Conservation (phyloP, 192 early-diverging fungal genomes). For the Rhizophagus sp. region DNA sequence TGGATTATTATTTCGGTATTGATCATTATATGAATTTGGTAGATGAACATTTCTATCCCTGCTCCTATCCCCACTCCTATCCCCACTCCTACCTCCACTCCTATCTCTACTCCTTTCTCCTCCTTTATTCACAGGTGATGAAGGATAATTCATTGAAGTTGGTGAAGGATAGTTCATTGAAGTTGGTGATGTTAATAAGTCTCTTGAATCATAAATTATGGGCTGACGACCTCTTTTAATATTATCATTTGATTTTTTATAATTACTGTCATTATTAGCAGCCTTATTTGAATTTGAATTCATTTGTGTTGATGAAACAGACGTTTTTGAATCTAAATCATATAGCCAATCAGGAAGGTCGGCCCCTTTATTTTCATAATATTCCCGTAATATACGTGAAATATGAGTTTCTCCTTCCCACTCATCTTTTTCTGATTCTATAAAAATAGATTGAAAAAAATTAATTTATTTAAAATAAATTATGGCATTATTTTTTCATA, state of each 20-base stretch:
- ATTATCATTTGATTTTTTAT: neutral
- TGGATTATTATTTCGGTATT: neutral
- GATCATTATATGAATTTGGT: neutral
- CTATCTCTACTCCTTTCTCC: neutral
- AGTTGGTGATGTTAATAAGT: neutral
- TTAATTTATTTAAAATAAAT: neutral
- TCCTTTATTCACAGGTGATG: neutral
- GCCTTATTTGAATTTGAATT: neutral
- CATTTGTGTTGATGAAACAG: neutral
- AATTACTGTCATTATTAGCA: neutral
- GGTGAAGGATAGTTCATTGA: neutral
- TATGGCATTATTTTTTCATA: too few relatives aligned
- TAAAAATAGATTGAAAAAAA: slow-evolving; percentile 5
- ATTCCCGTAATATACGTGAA: slow-evolving; percentile 50
- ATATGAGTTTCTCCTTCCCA: slow-evolving; percentile 60
- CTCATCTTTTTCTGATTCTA: slow-evolving; percentile 61
- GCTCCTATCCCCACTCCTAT: neutral
- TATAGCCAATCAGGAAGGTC: slow-evolving; percentile 30
- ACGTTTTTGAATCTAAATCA: slow-evolving; percentile 4
- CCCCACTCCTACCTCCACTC: neutral
- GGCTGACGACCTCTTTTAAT: neutral
- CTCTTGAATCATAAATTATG: neutral
- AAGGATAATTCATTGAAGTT: neutral
- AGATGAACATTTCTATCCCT: neutral
- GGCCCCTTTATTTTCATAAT: slow-evolving; percentile 47